Evolutionary conservation across 2,329 filamentous ascomycete genomes (phyloP), one percentile per base, ranked within the genome.

Genomic region (Pseudogymnoascus sp.): DNA sequence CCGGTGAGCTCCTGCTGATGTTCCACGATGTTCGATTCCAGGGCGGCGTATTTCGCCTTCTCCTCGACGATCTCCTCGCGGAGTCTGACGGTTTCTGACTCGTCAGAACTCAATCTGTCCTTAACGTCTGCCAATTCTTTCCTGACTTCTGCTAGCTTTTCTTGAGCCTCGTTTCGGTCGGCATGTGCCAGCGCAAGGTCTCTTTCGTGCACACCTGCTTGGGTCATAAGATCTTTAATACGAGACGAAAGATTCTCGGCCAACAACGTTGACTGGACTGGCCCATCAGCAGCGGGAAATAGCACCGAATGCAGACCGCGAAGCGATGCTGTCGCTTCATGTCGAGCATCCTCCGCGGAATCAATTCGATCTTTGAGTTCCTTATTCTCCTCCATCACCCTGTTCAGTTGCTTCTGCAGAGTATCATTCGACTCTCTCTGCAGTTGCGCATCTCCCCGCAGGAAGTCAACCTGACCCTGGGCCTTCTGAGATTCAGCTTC

Each of bases 1-100:
- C 82, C 78, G 62, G 80, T 82, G 20, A 96, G 79, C 67, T 94
- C 87, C 12, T 81, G 77, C 38, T 89, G 85, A 63, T 88, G 84
- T 61, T 89, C 84, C 2, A 81, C 78, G 2, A 85, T 72, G 67
- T 87, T 82, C 28, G 69, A 71, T 67, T 86, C 82, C 0, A 87
- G 73, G 2, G 81, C 78, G n/a, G 70, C 63, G 2, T 78, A 77
- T 67, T 78, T 81, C 14, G 82, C 81, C 68, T 79, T 78, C 65
- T 84, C 80, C 60, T 79, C 78, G 0, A 78, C 74, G 7, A 85
- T 67, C 1, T 71, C 74, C 63, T 89, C 82, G 38, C 77, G 79
- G 8, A 87, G 72, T 59, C 80, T 79, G 39, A 78, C 75, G 0
- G 77, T 70, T 20, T 78, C 73, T 59, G 77, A 75, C 65, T 87